phyloP scores from a whole-genome alignment of 108 stramenopile species.

The Conticribra guillardii region DNA sequence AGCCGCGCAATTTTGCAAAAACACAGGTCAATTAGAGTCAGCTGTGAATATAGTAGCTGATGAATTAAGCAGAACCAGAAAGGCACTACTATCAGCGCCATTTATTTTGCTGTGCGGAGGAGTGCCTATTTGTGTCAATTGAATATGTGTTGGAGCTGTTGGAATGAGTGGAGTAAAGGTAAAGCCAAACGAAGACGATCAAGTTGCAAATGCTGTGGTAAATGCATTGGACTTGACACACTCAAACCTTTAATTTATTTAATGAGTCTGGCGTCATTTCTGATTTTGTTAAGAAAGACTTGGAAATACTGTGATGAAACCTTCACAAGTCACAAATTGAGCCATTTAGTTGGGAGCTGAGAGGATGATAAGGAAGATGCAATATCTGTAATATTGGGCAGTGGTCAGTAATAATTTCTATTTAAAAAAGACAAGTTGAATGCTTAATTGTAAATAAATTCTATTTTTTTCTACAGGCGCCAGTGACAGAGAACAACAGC shows the following conservation, averaged over 20 bases:
- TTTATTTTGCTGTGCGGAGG: conserved; percentile 47
- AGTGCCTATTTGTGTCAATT: conserved; percentile 37
- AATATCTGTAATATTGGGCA: no score
- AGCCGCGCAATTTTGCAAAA: conserved; percentile 46
- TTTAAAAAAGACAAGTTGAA: no score
- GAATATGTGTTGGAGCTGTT: conserved; percentile 41
- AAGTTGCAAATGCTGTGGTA: conserved; percentile 35
- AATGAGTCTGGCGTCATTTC: no score
- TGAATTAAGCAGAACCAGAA: conserved; percentile 37
- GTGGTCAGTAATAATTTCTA: no score
- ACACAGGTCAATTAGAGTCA: conserved; percentile 38
- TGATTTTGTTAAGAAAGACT: no score
- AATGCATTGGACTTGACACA: conserved; percentile 26
- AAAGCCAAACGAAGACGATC: conserved; percentile 49
- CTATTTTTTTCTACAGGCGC: no score
- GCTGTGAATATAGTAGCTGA: conserved; percentile 31
- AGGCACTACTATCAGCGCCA: conserved; percentile 38
- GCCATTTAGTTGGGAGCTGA: no score
- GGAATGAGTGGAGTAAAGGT: conserved; percentile 57
- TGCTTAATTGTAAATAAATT: no score
- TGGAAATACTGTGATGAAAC: no score
- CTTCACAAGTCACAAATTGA: no score
- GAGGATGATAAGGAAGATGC: no score
- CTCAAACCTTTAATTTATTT: conserved; percentile 46
- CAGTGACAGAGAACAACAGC: no score